A percentile compares a stretch with the other conserved stretches of the same genome.
phyloP scores from a whole-genome alignment of 345 rosid genomes.

The Psidium guajava region DNA sequence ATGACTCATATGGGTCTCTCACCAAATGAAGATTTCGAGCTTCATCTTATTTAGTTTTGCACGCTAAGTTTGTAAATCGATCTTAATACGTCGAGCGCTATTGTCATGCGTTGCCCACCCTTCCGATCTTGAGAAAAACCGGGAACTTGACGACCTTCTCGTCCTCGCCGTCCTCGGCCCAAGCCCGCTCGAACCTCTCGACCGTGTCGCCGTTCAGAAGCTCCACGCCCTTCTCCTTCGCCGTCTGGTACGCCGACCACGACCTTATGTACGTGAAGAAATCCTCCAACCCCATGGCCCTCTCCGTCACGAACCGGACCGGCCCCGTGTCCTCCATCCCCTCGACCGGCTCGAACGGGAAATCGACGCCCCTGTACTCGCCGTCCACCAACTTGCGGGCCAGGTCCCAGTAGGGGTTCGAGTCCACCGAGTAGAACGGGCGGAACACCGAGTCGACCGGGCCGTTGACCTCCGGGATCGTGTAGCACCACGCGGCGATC shows the following conservation, averaged over 20 bases:
- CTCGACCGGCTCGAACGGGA: slow-evolving; percentile 59
- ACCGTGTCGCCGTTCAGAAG: slow-evolving; percentile 31
- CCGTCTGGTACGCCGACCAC: slow-evolving; percentile 64
- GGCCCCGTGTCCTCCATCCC: slow-evolving; percentile 45
- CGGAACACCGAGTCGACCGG: slow-evolving; percentile 39
- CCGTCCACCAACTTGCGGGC: slow-evolving; percentile 50
- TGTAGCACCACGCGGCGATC: slow-evolving; percentile 84
- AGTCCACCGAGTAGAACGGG: slow-evolving; percentile 30
- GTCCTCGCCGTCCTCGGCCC: slow-evolving; percentile 33
- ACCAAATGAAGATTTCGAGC: neutral
- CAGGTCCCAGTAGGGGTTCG: slow-evolving; percentile 46
- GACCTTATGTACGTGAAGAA: slow-evolving; percentile 50
- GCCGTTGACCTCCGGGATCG: slow-evolving; percentile 38
- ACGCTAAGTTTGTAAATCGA: neutral
- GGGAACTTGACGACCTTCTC: slow-evolving; percentile 42
- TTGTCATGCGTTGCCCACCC: slow-evolving; percentile 17
- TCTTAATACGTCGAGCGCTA: neutral
- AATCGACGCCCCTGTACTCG: slow-evolving; percentile 35
- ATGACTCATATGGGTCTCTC: neutral
- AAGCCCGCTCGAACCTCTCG: slow-evolving; percentile 30
- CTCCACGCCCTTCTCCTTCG: slow-evolving; percentile 51
- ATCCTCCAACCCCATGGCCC: slow-evolving; percentile 40
- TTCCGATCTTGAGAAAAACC: slow-evolving; percentile 56
- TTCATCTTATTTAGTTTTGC: neutral
- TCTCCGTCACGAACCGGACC: slow-evolving; percentile 38